phyloP scores from a whole-genome alignment of 1,284 basidiomycete species.

The Pterulicium gracile region DNA sequence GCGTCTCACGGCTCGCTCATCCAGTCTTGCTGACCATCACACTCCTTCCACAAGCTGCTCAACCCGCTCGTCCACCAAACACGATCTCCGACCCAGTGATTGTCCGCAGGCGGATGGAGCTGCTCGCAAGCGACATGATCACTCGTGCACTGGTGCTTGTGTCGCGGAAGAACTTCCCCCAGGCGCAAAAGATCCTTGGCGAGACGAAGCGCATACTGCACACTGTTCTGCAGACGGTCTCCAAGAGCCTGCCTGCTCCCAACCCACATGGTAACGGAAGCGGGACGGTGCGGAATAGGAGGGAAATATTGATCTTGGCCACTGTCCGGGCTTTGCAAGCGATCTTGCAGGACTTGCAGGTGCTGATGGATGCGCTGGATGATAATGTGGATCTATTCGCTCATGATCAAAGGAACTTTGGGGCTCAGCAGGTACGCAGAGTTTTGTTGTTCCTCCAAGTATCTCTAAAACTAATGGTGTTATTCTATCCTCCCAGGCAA shows the following conservation, averaged over 20 bases:
- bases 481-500: constrained; percentile 44
- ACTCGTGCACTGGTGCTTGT: constrained; percentile 85
- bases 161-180: constrained; percentile 74
- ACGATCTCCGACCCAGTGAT: constrained; percentile 73
- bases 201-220: constrained; percentile 85
- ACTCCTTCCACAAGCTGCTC: constrained; percentile 49
- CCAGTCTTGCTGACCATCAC: constrained; percentile 86
- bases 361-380: constrained; percentile 76
- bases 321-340: constrained; percentile 74
- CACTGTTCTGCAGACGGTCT: constrained; percentile 74
- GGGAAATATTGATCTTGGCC: constrained; percentile 59
- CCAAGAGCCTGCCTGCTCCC: constrained; percentile 53
- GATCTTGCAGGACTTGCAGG: constrained; percentile 77
- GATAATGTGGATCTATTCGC: constrained; percentile 86
- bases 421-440: constrained; percentile 75
- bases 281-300: constrained; percentile 49
- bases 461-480: constrained; percentile 10
- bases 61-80: constrained; percentile 30
- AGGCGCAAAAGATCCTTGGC: constrained; percentile 78
- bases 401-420: constrained; percentile 83
- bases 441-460: constrained; percentile 6
- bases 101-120: constrained; percentile 87
- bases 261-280: constrained; percentile 28
- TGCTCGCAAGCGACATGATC: constrained; percentile 90
- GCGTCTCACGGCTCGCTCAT: constrained; percentile 75